A percentile compares a stretch with the other conserved stretches of the same genome.
Evolutionary conservation across 2,329 filamentous ascomycete genomes (phyloP).

Genomic region (Epichloe elymi): DNA sequence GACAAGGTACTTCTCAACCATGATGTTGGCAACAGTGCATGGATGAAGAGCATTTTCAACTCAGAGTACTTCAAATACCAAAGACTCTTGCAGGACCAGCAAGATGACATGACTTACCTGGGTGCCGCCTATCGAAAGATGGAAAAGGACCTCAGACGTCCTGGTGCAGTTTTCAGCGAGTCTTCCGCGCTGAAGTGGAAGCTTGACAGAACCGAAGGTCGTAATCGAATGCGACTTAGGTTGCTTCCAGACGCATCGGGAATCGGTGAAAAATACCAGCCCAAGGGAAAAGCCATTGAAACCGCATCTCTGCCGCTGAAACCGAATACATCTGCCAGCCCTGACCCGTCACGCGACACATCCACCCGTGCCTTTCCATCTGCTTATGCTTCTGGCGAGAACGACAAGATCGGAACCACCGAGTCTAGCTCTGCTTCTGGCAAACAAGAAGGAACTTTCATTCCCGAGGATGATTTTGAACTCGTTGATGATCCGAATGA

Average conservation of each 20-base stretch:
- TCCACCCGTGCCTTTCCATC: conserved; percentile 9
- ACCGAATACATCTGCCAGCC: conserved; percentile 16
- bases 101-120: conserved; percentile 74
- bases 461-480: conserved; percentile 81
- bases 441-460: conserved; percentile 12
- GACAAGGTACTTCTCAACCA: conserved; percentile 70
- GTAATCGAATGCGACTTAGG: conserved; percentile 85
- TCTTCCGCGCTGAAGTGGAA: conserved; percentile 63
- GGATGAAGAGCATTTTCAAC: conserved; percentile 90
- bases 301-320: conserved; percentile 23
- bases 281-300: conserved; percentile 57
- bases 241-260: conserved; percentile 65
- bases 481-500: conserved; percentile 88
- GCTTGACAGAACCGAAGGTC: conserved; percentile 86
- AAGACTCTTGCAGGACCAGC: conserved; percentile 77
- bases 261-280: conserved; percentile 63
- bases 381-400: conserved; percentile 10
- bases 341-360: conserved; percentile 10
- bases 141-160: conserved; percentile 62
- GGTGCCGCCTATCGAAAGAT: conserved; percentile 65
- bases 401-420: conserved; percentile 8
- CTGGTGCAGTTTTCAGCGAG: conserved; percentile 68
- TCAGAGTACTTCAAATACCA: conserved; percentile 90
- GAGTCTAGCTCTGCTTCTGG: conserved; percentile 13
- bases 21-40: conserved; percentile 74